A percentile compares a stretch with the other conserved stretches of the same genome.
Evolutionary conservation across 495 filamentous ascomycete genomes (phyloP).

Genomic region (Talaromyces trachyspermus): DNA sequence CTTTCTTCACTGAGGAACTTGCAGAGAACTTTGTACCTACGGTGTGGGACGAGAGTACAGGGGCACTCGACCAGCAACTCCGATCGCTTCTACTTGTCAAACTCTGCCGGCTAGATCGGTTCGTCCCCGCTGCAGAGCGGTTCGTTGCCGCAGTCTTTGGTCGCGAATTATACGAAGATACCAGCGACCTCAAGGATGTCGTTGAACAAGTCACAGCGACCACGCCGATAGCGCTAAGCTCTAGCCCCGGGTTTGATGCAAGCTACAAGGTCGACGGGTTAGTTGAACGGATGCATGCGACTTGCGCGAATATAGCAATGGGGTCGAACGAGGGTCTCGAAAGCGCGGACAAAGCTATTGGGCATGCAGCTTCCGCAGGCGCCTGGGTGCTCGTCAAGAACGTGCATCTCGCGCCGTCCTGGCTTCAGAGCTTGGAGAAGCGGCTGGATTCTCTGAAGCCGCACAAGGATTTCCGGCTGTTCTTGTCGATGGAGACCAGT

Average conservation of each 20-base stretch:
- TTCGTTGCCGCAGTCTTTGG: conserved; percentile 90
- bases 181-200: conserved; percentile 76
- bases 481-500: conserved; percentile 96
- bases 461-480: conserved; percentile 86
- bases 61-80: conserved; percentile 67
- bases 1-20: conserved; percentile 75
- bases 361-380: conserved; percentile 83
- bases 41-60: conserved; percentile 60
- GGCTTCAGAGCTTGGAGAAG: conserved; percentile 97
- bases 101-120: conserved; percentile 88
- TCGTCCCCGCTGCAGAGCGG: conserved; percentile 83
- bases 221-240: conserved; percentile 84
- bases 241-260: conserved; percentile 93
- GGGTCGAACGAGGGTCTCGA: conserved; percentile 90
- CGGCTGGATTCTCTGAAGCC: conserved; percentile 91
- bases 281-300: conserved; percentile 71
- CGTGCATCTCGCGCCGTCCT: conserved; percentile 90
- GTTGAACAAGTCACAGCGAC: conserved; percentile 76
- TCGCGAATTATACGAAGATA: conserved; percentile 68
- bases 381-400: conserved; percentile 99
- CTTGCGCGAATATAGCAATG: conserved; percentile 97
- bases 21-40: conserved; percentile 81
- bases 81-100: conserved; percentile 83
- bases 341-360: conserved; percentile 90
- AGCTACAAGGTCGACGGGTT: conserved; percentile 97